Evolutionary conservation across 306 rosid genomes (phyloP).

Genomic region (Cucurbita ficifolia): DNA sequence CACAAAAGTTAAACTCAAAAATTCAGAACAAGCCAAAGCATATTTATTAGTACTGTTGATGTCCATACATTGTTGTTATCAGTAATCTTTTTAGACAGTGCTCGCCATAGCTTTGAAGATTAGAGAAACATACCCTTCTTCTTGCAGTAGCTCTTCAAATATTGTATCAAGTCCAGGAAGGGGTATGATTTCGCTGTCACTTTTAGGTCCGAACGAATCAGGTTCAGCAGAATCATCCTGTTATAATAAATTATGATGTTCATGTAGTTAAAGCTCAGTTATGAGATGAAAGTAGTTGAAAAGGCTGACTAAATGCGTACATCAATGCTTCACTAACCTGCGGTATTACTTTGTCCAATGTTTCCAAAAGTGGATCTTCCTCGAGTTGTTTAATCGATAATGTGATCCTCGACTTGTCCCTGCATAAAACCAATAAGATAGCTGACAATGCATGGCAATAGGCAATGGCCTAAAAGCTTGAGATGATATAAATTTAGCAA

Average conservation of each 20-base stretch:
- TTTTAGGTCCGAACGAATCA: slow-evolving; percentile 21
- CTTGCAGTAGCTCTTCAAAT: slow-evolving; percentile 53
- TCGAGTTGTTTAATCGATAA: slow-evolving; percentile 78
- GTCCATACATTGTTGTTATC: background rate
- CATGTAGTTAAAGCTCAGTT: background rate
- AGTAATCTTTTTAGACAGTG: background rate
- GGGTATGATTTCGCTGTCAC: slow-evolving; percentile 38
- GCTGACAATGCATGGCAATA: background rate
- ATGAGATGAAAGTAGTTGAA: background rate
- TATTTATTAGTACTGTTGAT: background rate
- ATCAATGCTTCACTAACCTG: slow-evolving; percentile 41
- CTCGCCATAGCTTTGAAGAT: background rate
- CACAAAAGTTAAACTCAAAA: background rate
- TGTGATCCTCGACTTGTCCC: slow-evolving; percentile 34
- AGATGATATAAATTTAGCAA: background rate
- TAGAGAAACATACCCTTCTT: slow-evolving; percentile 52
- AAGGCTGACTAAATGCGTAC: background rate
- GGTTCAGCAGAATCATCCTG: slow-evolving; percentile 36
- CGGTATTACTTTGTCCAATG: slow-evolving; percentile 87
- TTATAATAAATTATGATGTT: background rate
- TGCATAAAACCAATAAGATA: slow-evolving; percentile 9
- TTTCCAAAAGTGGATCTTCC: slow-evolving; percentile 93
- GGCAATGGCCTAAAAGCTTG: background rate
- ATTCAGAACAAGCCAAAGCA: background rate
- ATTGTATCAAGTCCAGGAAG: slow-evolving; percentile 90